Conservation (phyloP, 1,284 basidiomycete genomes). For the Apiotrichum domesticum region DNA sequence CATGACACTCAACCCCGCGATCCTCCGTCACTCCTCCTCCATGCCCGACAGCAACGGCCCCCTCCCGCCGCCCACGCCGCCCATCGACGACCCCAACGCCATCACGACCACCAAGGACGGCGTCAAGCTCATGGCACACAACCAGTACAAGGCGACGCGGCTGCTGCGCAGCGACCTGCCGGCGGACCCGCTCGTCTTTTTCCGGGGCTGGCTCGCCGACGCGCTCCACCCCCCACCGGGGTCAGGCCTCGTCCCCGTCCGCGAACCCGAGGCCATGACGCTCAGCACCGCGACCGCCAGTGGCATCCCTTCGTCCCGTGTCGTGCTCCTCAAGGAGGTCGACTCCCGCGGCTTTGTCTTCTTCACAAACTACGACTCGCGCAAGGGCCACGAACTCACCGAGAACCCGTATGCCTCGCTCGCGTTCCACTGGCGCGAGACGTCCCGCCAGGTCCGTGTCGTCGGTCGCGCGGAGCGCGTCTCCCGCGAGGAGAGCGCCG, state of each 20-base stretch:
- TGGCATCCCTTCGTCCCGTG: constrained; percentile 76
- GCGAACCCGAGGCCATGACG: constrained; percentile 82
- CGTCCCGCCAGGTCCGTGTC: constrained; percentile 74
- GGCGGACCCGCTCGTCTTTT: constrained; percentile 70
- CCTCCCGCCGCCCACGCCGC: too few species aligned
- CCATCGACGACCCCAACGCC: constrained; percentile 5
- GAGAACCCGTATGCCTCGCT: constrained; percentile 73
- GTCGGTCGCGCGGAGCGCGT: constrained; percentile 79
- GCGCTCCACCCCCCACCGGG: constrained; percentile 48
- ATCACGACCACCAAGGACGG: constrained; percentile 1
- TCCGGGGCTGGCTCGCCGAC: constrained; percentile 73
- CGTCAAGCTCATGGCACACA: constrained; percentile 59
- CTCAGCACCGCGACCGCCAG: constrained; percentile 67
- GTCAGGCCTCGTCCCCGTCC: constrained; percentile 46
- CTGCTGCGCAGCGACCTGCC: constrained; percentile 58
- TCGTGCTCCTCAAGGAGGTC: constrained; percentile 87
- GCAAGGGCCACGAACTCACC: constrained; percentile 76
- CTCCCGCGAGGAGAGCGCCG: constrained; percentile 62
- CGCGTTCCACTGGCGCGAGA: constrained; percentile 86
- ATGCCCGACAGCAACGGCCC: not conserved
- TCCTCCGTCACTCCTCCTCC: not conserved
- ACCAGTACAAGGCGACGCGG: constrained; percentile 65
- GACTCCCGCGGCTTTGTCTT: constrained; percentile 84
- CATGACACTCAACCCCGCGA: too few species aligned
- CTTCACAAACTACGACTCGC: constrained; percentile 91